These are phyloP conservation scores for Citropsis articulata DNA, from an alignment of 345 rosid genomes.

Conservation along the genomic window DNA sequence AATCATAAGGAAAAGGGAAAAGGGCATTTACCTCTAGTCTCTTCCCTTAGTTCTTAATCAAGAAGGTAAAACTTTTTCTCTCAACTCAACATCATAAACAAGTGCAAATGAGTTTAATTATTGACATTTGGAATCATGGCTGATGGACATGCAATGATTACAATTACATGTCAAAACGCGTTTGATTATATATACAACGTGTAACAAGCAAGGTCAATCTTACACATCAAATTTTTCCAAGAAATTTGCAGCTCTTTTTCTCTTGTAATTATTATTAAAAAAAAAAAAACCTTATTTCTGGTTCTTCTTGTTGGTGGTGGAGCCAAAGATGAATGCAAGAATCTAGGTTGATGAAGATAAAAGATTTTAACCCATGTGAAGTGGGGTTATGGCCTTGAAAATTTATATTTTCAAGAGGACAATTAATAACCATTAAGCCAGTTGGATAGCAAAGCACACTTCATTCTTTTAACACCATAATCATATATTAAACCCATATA, in stretches of 20 bases:
- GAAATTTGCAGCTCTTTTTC: constrained; percentile 5
- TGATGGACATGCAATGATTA: neutral
- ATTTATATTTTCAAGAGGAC: neutral
- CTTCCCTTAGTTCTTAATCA: neutral
- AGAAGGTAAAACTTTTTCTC: neutral
- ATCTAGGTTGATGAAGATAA: constrained; percentile 13
- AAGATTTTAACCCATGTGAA: constrained; percentile 26
- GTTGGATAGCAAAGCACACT: neutral
- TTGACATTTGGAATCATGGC: constrained; percentile 7
- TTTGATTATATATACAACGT: too few species aligned
- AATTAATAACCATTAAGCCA: neutral
- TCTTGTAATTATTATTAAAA: neutral
- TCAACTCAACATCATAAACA: neutral
- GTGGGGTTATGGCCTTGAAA: constrained; percentile 21
- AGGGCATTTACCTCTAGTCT: neutral
- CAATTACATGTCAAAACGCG: constrained; percentile 13
- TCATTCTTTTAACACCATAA: neutral
- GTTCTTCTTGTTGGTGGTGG: constrained; percentile 3
- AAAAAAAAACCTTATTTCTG: neutral
- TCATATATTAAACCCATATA: neutral
- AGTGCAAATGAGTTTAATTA: neutral
- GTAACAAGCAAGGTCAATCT: too few species aligned
- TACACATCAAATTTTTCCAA: neutral
- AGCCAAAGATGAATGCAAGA: neutral
- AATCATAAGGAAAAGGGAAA: neutral